Evolutionary conservation across 306 rosid genomes (phyloP).

Genomic region (Corylus avellana): DNA sequence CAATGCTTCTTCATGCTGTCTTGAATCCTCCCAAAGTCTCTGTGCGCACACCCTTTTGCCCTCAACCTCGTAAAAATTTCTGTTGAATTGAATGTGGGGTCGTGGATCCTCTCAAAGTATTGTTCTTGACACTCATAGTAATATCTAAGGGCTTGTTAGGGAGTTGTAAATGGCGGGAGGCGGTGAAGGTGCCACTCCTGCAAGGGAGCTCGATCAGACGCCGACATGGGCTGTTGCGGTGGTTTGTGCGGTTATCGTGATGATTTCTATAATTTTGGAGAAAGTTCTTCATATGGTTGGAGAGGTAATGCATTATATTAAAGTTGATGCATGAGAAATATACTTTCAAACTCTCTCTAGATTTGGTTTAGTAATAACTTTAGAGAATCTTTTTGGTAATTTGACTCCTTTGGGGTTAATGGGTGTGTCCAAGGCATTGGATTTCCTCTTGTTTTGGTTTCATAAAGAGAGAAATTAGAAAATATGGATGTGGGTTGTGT

Average conservation of each 20-base stretch:
- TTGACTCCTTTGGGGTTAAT: not conserved
- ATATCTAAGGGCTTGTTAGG: not conserved
- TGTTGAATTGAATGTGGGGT: not conserved
- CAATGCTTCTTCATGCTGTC: not conserved
- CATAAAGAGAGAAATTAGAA: not conserved
- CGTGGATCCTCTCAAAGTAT: not conserved
- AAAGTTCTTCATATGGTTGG: slow-evolving; percentile 63
- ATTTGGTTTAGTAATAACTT: not conserved
- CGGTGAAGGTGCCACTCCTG: slow-evolving; percentile 20
- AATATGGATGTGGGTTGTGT: not conserved
- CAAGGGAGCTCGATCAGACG: slow-evolving; percentile 67
- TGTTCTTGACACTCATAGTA: not conserved
- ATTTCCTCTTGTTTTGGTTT: not conserved
- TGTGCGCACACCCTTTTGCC: not conserved
- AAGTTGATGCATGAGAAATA: not conserved
- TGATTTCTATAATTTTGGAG: slow-evolving; percentile 74
- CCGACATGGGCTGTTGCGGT: slow-evolving; percentile 94
- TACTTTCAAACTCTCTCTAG: not conserved
- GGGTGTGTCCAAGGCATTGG: not conserved
- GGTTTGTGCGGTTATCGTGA: slow-evolving; percentile 71
- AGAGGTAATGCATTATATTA: slow-evolving; percentile 31
- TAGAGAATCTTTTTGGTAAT: not conserved
- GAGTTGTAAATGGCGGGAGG: slow-evolving; percentile 54
- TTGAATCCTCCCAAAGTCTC: not conserved
- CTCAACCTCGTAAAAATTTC: no score